These are phyloP conservation scores for Senna tora DNA, from an alignment of 306 rosid genomes.

Conservation along the genomic window DNA sequence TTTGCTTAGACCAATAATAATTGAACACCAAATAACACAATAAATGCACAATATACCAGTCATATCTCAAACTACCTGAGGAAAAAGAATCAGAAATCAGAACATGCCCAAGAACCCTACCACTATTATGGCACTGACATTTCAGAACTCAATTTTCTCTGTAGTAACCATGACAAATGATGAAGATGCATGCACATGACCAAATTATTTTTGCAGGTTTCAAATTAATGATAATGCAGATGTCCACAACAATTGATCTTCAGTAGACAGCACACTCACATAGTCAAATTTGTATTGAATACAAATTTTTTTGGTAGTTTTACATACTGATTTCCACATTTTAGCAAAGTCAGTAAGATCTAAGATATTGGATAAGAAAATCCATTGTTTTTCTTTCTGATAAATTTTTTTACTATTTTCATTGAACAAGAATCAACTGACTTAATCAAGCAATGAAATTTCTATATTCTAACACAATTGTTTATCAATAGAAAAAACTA, in stretches of 20 bases:
- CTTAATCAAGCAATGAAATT: neutral
- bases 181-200: neutral
- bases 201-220: neutral
- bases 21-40: neutral
- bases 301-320: no score
- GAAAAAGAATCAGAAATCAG: no score
- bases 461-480: neutral
- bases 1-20: conserved; percentile 7
- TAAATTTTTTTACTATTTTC: neutral
- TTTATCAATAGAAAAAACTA: neutral
- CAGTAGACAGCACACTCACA: neutral
- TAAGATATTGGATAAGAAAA: neutral
- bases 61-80: neutral
- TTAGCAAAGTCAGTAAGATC: no score
- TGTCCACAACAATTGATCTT: neutral
- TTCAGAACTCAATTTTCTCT: neutral
- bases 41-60: neutral
- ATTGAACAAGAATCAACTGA: neutral
- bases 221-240: neutral
- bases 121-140: neutral
- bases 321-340: no score
- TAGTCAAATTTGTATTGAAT: no score
- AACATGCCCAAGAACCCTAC: neutral
- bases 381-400: neutral
- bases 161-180: neutral